phyloP scores from a whole-genome alignment of 805 yeast species.

The Clavispora asparagi region DNA sequence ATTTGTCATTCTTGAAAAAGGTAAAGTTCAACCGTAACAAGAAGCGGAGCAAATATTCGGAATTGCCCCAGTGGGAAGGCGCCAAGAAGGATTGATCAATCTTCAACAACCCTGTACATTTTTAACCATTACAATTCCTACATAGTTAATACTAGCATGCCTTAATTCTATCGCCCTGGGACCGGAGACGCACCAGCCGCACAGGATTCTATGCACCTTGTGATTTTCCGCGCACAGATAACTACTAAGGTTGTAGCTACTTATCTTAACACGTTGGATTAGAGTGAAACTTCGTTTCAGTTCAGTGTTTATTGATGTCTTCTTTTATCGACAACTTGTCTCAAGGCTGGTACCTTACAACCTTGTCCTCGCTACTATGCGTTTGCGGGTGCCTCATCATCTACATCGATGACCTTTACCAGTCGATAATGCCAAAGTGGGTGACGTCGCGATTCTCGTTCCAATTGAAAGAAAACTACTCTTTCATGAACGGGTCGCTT shows the following conservation, averaged over 20 bases:
- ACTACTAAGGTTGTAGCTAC: background rate
- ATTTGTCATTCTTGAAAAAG: constrained; percentile 36
- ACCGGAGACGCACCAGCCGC: background rate
- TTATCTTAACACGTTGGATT: too few species aligned
- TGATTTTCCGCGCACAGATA: background rate
- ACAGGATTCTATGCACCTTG: background rate
- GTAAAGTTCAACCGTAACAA: constrained; percentile 22
- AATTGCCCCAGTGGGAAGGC: constrained; percentile 30
- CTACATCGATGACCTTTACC: constrained; percentile 52
- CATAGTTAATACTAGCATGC: background rate
- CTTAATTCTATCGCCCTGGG: background rate
- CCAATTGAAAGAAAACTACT: constrained; percentile 52
- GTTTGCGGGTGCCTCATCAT: constrained; percentile 66
- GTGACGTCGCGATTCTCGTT: constrained; percentile 41
- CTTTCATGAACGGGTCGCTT: constrained; percentile 67
- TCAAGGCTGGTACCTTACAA: constrained; percentile 64
- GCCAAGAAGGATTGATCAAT: constrained; percentile 9
- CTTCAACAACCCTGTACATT: background rate
- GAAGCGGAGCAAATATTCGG: constrained; percentile 19
- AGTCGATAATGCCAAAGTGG: constrained; percentile 33
- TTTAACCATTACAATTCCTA: background rate
- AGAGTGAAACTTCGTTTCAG: too few species aligned
- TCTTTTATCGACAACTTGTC: constrained; percentile 5
- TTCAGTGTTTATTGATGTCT: background rate
- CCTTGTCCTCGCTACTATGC: constrained; percentile 65